Evolutionary conservation across 768 basidiomycete genomes (phyloP).

Genomic region (Favolaschia claudopus): DNA sequence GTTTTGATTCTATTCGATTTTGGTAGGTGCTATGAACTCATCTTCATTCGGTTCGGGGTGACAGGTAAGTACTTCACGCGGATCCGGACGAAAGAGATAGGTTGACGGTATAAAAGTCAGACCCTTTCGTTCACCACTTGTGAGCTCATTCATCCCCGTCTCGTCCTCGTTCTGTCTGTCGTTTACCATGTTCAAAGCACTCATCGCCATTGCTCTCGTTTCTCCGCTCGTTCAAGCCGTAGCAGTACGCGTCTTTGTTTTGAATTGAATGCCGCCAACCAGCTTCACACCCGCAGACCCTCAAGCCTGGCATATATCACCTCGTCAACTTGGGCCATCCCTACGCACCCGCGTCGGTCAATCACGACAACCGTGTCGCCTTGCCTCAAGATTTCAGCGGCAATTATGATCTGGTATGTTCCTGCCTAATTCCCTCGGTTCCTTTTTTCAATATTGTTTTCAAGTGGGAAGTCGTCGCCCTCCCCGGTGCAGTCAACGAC

Average conservation of each 20-base stretch:
- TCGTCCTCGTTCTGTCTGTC: neutral
- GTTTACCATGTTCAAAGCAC: conserved; percentile 8
- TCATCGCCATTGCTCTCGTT: neutral
- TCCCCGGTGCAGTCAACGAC: neutral
- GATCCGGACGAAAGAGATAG: too few species aligned
- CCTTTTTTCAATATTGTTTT: neutral
- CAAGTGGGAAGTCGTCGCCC: conserved; percentile 14
- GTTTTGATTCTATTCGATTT: neutral
- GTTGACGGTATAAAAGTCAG: too few species aligned
- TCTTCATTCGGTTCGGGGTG: neutral
- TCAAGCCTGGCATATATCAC: conserved; percentile 16
- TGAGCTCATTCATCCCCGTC: neutral
- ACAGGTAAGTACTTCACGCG: too few species aligned
- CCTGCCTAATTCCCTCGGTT: neutral
- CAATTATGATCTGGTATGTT: conserved; percentile 12
- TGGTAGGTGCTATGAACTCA: conserved; percentile 3
- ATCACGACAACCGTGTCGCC: conserved; percentile 15
- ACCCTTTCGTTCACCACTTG: too few species aligned
- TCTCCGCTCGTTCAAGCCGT: conserved; percentile 8
- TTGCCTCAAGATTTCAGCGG: conserved; percentile 14
- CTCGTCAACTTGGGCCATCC: conserved; percentile 20
- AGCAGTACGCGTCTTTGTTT: neutral
- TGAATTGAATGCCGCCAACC: neutral
- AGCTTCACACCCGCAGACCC: neutral
- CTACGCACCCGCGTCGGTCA: conserved; percentile 18